Percentiles rank a stretch among this genome's conserved stretches.
These are phyloP conservation scores for Jaltomata sinuosa DNA, from an alignment of 257 asterid genomes.

Conservation along the genomic window DNA sequence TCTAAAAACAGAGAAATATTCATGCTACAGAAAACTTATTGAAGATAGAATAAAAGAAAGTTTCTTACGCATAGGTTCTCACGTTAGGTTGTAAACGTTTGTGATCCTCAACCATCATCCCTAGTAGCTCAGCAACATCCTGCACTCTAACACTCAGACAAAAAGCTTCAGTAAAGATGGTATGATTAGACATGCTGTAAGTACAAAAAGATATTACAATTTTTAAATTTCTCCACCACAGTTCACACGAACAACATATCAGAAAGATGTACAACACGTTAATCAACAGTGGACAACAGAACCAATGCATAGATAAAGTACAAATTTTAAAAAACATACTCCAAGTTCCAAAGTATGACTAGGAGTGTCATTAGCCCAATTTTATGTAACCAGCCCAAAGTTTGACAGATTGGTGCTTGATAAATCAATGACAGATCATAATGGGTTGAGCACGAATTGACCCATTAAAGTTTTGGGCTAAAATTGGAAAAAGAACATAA, in stretches of 20 bases:
- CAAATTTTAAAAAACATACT: background rate
- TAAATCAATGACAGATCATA: background rate
- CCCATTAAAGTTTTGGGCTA: background rate
- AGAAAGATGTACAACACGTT: background rate
- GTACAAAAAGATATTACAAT: background rate
- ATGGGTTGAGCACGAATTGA: background rate
- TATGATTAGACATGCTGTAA: background rate
- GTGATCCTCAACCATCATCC: constrained; percentile 98
- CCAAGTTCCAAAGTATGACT: background rate
- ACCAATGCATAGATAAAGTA: background rate
- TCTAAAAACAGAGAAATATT: background rate
- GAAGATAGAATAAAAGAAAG: constrained; percentile 8
- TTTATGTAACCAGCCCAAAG: background rate
- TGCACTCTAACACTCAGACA: constrained; percentile 59
- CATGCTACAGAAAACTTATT: background rate
- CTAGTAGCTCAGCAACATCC: constrained; percentile 97
- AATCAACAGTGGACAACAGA: background rate
- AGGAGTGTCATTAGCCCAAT: background rate
- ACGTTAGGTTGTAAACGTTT: constrained; percentile 92
- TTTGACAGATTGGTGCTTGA: background rate
- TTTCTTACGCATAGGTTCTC: constrained; percentile 96
- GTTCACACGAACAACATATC: background rate
- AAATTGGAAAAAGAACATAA: background rate
- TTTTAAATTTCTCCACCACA: background rate
- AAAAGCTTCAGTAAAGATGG: constrained; percentile 9